Evolutionary conservation across 2,329 filamentous ascomycete species (phyloP).

Genomic region (Pestalotiopsis sp.): DNA sequence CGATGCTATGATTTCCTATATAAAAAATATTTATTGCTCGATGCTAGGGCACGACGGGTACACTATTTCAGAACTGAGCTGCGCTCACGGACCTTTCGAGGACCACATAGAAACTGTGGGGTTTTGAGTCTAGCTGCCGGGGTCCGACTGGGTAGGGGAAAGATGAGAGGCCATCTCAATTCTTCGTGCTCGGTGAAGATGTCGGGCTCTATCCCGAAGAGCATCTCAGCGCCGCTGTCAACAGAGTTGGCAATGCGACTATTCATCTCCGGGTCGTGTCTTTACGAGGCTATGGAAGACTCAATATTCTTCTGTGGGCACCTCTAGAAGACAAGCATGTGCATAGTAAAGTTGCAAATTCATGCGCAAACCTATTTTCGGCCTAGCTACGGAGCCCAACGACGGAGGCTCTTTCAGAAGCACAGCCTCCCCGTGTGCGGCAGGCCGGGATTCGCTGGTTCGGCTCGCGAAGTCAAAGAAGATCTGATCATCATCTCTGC

Average conservation of each 20-base stretch:
- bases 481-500: neutral
- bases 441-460: neutral
- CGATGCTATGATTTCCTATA: neutral
- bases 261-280: neutral
- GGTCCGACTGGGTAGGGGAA: neutral
- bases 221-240: constrained; percentile 3
- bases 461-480: neutral
- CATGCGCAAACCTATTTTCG: constrained; percentile 2
- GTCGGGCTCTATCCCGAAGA: neutral
- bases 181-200: neutral
- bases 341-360: constrained; percentile 1
- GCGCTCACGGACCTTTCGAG: neutral
- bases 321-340: neutral
- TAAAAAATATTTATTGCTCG: neutral
- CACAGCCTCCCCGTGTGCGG: constrained; percentile 6
- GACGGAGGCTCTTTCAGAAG: neutral
- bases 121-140: neutral
- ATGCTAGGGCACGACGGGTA: neutral
- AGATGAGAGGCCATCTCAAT: neutral
- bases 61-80: neutral
- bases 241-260: neutral
- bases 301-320: neutral
- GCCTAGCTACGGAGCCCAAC: neutral
- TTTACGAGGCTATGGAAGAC: neutral
- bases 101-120: neutral